Evolutionary conservation across 2,329 filamentous ascomycete species (phyloP).

Genomic region (Aspergillus cejpii): DNA sequence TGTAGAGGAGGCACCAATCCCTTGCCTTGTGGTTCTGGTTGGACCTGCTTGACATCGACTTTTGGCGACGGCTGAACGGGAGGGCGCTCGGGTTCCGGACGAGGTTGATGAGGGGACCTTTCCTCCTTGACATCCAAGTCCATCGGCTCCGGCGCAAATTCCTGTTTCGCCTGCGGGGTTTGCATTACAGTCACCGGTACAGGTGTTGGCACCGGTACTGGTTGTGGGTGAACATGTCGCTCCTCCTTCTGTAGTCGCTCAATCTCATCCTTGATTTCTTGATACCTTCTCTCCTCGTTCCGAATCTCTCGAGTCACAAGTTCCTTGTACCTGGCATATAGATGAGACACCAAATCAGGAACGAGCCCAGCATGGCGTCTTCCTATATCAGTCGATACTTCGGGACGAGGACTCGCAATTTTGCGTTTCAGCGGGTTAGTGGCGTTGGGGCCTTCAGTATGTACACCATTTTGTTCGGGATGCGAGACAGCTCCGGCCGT

Average conservation of each 20-base stretch:
- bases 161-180: slow-evolving; percentile 9
- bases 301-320: slow-evolving; percentile 63
- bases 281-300: slow-evolving; percentile 64
- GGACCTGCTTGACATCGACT: slow-evolving; percentile 4
- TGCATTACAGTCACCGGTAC: slow-evolving; percentile 6
- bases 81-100: slow-evolving; percentile 2
- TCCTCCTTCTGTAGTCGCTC: slow-evolving; percentile 58
- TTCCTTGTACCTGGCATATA: slow-evolving; percentile 69
- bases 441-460: slow-evolving; percentile 19
- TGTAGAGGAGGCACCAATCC: slow-evolving; percentile 7
- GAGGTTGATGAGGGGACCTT: slow-evolving; percentile 10
- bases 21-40: slow-evolving; percentile 9
- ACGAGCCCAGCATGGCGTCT: slow-evolving; percentile 61
- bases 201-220: slow-evolving; percentile 1
- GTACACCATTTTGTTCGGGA: slow-evolving; percentile 28
- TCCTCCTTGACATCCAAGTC: slow-evolving; percentile 26
- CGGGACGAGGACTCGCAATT: slow-evolving; percentile 57
- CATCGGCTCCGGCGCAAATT: slow-evolving; percentile 21
- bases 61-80: slow-evolving; percentile 4
- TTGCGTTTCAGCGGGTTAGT: slow-evolving; percentile 67
- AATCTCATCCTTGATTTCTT: slow-evolving; percentile 60
- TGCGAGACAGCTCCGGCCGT: slow-evolving; percentile 32
- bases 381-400: slow-evolving; percentile 57
- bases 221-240: slow-evolving; percentile 39
- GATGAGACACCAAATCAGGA: slow-evolving; percentile 61